phyloP scores from a whole-genome alignment of 768 basidiomycete species.

The Lactarius deliciosus region DNA sequence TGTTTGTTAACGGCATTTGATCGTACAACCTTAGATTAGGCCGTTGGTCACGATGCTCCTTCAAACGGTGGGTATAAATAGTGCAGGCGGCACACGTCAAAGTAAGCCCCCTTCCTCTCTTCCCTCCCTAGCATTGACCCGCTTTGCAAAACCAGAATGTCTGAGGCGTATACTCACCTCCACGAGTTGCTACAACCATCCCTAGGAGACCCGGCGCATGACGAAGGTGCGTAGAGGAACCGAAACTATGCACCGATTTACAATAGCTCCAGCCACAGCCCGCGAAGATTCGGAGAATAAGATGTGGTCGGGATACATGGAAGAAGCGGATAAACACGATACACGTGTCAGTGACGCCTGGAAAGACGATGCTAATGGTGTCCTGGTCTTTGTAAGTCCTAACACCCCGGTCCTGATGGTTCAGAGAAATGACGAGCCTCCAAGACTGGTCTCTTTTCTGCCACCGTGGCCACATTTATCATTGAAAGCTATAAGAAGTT shows the following conservation, averaged over 20 bases:
- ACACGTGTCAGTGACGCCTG: conserved; percentile 13
- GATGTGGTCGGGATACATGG: conserved; percentile 27
- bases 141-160: conserved; percentile 2
- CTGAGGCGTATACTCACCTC: conserved; percentile 1
- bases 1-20: too few relatives aligned
- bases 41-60: background rate
- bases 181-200: background rate
- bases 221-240: conserved; percentile 3
- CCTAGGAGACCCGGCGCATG: background rate
- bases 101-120: background rate
- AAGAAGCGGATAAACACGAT: conserved; percentile 19
- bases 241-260: background rate
- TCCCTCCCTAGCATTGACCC: background rate
- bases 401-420: too few relatives aligned
- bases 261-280: background rate
- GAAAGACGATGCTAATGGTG: conserved; percentile 25
- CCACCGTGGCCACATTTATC: conserved; percentile 27
- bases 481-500: conserved; percentile 29
- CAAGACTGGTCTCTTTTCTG: conserved; percentile 32
- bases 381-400: conserved; percentile 28
- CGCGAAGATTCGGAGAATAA: conserved; percentile 8
- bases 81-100: background rate
- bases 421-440: background rate
- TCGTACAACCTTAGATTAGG: too few relatives aligned
- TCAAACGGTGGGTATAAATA: background rate